A percentile compares a stretch with the other conserved stretches of the same genome.
These are phyloP conservation scores for Rhodotorula paludigena DNA, from an alignment of 768 basidiomycete species.

Conservation along the genomic window DNA sequence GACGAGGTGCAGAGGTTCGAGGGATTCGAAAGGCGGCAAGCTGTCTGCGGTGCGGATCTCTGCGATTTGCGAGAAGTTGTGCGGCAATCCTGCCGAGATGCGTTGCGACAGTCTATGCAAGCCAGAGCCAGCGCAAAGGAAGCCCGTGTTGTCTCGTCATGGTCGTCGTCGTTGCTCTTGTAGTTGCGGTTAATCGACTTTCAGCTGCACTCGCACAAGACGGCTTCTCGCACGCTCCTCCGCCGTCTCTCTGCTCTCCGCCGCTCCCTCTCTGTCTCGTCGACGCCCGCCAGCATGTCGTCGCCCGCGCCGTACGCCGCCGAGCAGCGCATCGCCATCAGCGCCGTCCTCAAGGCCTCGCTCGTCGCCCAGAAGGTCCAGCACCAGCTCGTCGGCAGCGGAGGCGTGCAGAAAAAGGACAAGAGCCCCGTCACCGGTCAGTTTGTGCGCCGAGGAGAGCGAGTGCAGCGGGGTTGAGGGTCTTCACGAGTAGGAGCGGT, in stretches of 20 bases:
- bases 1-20: background rate
- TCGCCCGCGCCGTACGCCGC: slow-evolving; percentile 44
- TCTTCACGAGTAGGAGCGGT: background rate
- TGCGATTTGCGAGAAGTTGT: too few species aligned
- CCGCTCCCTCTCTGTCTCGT: background rate
- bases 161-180: too few species aligned
- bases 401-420: slow-evolving; percentile 70
- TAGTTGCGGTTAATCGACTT: too few species aligned
- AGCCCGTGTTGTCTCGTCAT: too few species aligned
- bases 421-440: slow-evolving; percentile 84
- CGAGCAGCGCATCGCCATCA: slow-evolving; percentile 76
- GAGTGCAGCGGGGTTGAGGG: too few species aligned
- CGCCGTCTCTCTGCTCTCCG: background rate
- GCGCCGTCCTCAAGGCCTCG: slow-evolving; percentile 82
- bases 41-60: too few species aligned
- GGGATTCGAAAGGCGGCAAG: too few species aligned
- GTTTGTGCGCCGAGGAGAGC: slow-evolving; percentile 21
- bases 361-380: slow-evolving; percentile 78
- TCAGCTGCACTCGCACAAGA: background rate
- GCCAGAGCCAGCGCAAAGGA: too few species aligned
- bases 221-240: background rate
- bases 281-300: background rate
- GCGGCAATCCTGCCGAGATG: too few species aligned
- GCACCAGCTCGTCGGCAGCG: slow-evolving; percentile 72
- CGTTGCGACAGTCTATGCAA: too few species aligned